phyloP scores from a whole-genome alignment of 495 filamentous ascomycete species.

The Friedmanniomyces simplex region DNA sequence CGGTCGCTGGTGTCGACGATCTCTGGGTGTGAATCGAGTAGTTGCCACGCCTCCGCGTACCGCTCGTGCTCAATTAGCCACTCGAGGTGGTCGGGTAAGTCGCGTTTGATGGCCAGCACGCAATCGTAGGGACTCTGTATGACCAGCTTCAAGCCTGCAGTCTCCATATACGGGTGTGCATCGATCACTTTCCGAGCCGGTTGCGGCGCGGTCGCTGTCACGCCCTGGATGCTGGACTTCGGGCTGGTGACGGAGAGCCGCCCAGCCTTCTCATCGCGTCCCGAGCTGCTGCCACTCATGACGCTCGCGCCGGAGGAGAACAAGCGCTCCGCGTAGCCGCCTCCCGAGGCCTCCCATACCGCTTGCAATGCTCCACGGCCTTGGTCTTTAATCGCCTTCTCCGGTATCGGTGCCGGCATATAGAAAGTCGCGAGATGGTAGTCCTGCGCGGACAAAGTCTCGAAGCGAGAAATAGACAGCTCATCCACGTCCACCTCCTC shows the following conservation, averaged over 20 bases:
- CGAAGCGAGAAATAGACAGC: conserved; percentile 71
- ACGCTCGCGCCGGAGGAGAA: conserved; percentile 84
- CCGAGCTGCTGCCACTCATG: conserved; percentile 55
- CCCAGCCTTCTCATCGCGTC: conserved; percentile 28
- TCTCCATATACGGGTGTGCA: conserved; percentile 30
- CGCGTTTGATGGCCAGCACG: conserved; percentile 73
- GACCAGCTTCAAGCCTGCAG: conserved; percentile 80
- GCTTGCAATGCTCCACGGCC: conserved; percentile 8
- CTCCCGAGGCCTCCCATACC: conserved; percentile 52
- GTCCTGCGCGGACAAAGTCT: conserved; percentile 76
- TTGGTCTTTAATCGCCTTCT: conserved; percentile 33
- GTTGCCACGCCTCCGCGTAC: conserved; percentile 78
- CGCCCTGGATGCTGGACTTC: conserved; percentile 35
- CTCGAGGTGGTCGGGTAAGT: conserved; percentile 67
- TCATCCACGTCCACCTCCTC: conserved; percentile 68
- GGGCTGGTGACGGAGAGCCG: conserved; percentile 20
- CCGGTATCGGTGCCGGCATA: conserved; percentile 51
- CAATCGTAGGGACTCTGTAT: conserved; percentile 95
- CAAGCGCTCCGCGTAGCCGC: conserved; percentile 64
- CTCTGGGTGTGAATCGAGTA: conserved; percentile 78
- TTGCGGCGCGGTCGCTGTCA: conserved; percentile 29
- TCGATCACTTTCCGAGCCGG: conserved; percentile 18
- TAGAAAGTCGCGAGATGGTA: conserved; percentile 83
- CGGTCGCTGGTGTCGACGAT: conserved; percentile 37
- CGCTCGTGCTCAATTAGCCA: conserved; percentile 73